Base-by-base conservation (phyloP, 495 filamentous ascomycete species). In the Stereocaulon alpinum region DNA sequence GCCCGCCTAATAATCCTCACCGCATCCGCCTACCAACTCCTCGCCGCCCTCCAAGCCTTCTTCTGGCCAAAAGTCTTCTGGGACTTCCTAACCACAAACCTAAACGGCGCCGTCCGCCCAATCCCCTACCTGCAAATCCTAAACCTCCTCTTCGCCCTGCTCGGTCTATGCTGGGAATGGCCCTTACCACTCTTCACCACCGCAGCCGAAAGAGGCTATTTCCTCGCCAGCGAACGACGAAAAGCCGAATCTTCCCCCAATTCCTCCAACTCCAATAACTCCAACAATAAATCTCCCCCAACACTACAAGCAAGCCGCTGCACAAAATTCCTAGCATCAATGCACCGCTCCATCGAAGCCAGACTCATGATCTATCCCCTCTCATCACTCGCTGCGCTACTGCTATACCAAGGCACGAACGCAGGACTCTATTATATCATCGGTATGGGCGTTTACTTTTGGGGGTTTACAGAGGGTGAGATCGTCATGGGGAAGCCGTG, bases 51-150 rank as follows among this genome's bases (percentile, higher is more conserved):
- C 55, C 79, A 90, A 74, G 86, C 83, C 66, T 95, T 89, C 81
- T 94, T 97, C 80, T 99, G 91, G 91, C 94, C 94, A 56, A 99
- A 99, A 75, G 83, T 97, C 64, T 94, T 99, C 76, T 99, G 88
- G 87, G 94, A 99, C 74, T 94, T 95, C 71, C 75, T 88, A 64
- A 95, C 94, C 59, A 91, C 91, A 65, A 91, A 88, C 68, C 83
- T 99, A 63, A 87, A 97, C 68, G 79, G 75, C 47, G 86, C 86
- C 55, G 90, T 97, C 55, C 87, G 84, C 60, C 93, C 92, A 3
- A 68, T 92, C 34, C 94, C 94, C n/a, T 74, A 89, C 56, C 81
- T 99, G 6, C 94, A 99, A 71, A 89, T 86, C 67, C 77, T 97
- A 73, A 99, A 99, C 68, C 77, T 99, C n/a, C n/a, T 96, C 54